Percentiles rank a stretch among this genome's conserved stretches.
phyloP scores from a whole-genome alignment of 2,329 filamentous ascomycete genomes.

The Phaeosphaeriaceae sp. region DNA sequence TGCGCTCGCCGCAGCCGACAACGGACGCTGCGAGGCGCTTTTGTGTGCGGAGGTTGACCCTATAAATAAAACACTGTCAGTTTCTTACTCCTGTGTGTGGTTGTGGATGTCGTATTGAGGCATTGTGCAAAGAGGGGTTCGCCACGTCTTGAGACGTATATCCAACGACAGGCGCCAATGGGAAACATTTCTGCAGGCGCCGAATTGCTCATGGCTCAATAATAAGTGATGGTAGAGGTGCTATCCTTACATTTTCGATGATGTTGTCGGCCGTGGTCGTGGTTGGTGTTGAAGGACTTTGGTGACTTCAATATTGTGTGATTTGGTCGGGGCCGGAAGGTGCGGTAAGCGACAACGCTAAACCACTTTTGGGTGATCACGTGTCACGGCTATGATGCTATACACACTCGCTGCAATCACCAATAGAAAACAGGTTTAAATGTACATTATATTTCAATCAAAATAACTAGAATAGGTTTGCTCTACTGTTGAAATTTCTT shows the following conservation, averaged over 20 bases:
- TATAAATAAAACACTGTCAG: slow-evolving; percentile 54
- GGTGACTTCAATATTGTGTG: slow-evolving; percentile 14
- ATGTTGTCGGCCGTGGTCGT: slow-evolving; percentile 48
- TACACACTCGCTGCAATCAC: neutral
- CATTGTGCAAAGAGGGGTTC: slow-evolving; percentile 43
- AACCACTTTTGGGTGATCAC: neutral
- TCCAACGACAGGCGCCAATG: slow-evolving; percentile 28
- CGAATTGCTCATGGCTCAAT: slow-evolving; percentile 24
- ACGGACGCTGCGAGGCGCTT: slow-evolving; percentile 99
- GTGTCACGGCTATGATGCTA: neutral
- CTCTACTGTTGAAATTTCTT: no score
- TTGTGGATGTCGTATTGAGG: slow-evolving; percentile 25
- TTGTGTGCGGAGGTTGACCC: slow-evolving; percentile 99
- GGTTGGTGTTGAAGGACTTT: slow-evolving; percentile 27
- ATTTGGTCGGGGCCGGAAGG: slow-evolving; percentile 3
- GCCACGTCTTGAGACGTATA: slow-evolving; percentile 36
- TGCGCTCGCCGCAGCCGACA: slow-evolving; percentile 98
- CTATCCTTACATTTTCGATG: slow-evolving; percentile 52
- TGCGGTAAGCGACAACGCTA: slow-evolving; percentile 17
- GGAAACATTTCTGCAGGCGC: slow-evolving; percentile 22
- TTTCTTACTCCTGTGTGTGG: slow-evolving; percentile 24
- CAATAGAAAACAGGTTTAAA: neutral
- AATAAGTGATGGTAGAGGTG: slow-evolving; percentile 21
- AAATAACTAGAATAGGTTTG: no score
- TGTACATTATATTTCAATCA: neutral